Conservation (phyloP, 2,329 filamentous ascomycete genomes). For the Pseudophaeomoniella oleicola region DNA sequence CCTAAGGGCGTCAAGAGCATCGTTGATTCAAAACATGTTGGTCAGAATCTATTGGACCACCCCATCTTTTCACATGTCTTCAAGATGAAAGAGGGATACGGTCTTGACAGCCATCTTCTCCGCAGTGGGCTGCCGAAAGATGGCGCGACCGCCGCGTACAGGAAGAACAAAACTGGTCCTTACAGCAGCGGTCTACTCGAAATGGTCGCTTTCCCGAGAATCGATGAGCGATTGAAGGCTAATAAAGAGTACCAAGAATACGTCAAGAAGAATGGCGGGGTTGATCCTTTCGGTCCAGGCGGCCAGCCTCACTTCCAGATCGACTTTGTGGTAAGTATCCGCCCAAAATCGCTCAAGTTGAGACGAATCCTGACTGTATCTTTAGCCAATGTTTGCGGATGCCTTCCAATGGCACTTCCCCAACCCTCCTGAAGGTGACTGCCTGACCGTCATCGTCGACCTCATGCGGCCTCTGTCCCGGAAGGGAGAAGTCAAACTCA, state of each 20-base stretch:
- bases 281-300: slow-evolving; percentile 40
- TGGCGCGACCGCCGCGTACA: slow-evolving; percentile 19
- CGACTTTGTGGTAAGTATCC: slow-evolving; percentile 37
- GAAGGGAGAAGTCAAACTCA: slow-evolving; percentile 25
- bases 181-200: slow-evolving; percentile 29
- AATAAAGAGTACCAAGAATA: slow-evolving; percentile 31
- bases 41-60: slow-evolving; percentile 21
- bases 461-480: slow-evolving; percentile 33
- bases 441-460: slow-evolving; percentile 43
- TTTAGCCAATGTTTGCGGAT: slow-evolving; percentile 33
- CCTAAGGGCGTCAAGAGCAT: slow-evolving; percentile 18
- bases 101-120: slow-evolving; percentile 22
- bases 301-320: slow-evolving; percentile 49
- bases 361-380: slow-evolving; percentile 1
- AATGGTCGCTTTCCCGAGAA: slow-evolving; percentile 41
- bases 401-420: slow-evolving; percentile 37
- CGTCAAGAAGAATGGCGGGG: slow-evolving; percentile 24
- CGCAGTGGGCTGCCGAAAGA: slow-evolving; percentile 20
- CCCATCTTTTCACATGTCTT: slow-evolving; percentile 25
- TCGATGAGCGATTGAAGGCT: slow-evolving; percentile 37
- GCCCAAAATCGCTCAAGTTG: background rate
- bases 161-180: slow-evolving; percentile 26
- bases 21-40: slow-evolving; percentile 16
- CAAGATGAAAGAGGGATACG: slow-evolving; percentile 25
- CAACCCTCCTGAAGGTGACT: slow-evolving; percentile 28